These are phyloP conservation scores for Lipomyces lipofer DNA, from an alignment of 805 yeast genomes.

Conservation along the genomic window DNA sequence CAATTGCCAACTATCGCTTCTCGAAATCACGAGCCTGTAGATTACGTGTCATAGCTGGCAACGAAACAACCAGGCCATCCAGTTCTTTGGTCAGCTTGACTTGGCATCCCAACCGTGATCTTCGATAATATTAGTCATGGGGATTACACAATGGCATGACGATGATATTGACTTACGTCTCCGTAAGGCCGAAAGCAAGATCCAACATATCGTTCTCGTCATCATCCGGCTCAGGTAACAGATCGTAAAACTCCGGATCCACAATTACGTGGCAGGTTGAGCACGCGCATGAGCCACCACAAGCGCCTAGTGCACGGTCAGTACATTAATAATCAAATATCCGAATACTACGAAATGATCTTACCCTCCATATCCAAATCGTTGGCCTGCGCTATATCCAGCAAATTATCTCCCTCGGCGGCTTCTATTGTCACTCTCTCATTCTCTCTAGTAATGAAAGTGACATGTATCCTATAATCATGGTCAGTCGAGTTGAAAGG, in stretches of 20 bases:
- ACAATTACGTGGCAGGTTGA: constrained; percentile 96
- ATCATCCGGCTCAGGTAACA: constrained; percentile 90
- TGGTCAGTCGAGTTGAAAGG: no score
- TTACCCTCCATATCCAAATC: constrained; percentile 86
- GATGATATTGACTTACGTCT: constrained; percentile 50
- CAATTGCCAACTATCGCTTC: no score
- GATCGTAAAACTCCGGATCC: constrained; percentile 92
- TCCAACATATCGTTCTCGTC: constrained; percentile 99
- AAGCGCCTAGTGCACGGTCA: constrained; percentile 57
- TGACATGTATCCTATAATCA: constrained; percentile 55
- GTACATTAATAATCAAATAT: neutral
- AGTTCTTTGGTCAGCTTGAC: constrained; percentile 83
- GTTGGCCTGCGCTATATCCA: constrained; percentile 93
- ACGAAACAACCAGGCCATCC: constrained; percentile 91
- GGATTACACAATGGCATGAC: neutral
- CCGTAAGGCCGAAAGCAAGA: constrained; percentile 94
- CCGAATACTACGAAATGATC: constrained; percentile 34
- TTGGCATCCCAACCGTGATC: constrained; percentile 90
- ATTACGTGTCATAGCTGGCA: constrained; percentile 97
- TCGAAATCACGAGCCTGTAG: constrained; percentile 76
- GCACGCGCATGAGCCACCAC: constrained; percentile 99
- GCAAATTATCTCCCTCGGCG: constrained; percentile 84
- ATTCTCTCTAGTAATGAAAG: constrained; percentile 92
- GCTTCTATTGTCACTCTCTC: constrained; percentile 78
- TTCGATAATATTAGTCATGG: neutral